Evolutionary conservation across 371 early-diverging fungal species (phyloP).

Genomic region (Syncephalastrum contaminatum): DNA sequence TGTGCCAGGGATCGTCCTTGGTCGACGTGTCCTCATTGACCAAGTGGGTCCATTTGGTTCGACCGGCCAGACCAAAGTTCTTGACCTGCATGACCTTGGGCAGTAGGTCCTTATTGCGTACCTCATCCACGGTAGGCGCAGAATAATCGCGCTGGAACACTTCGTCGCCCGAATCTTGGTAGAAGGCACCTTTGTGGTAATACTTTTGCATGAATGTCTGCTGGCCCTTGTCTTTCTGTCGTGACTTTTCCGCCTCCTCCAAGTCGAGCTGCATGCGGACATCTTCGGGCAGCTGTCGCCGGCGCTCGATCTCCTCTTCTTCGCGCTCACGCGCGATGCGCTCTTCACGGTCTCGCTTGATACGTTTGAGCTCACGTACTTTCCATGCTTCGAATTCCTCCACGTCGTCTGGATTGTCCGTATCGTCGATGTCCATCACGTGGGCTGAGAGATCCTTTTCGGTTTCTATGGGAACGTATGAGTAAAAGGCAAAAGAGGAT

Average conservation of each 20-base stretch:
- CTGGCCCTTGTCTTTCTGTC: conserved; percentile 52
- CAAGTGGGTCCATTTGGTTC: conserved; percentile 89
- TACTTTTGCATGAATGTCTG: conserved; percentile 77
- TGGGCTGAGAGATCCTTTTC: conserved; percentile 28
- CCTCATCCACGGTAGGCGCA: conserved; percentile 78
- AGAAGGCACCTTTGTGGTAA: conserved; percentile 89
- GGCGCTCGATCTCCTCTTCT: conserved; percentile 76
- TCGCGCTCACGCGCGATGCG: conserved; percentile 74
- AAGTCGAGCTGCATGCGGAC: conserved; percentile 70
- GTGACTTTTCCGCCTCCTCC: conserved; percentile 52
- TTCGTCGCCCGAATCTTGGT: conserved; percentile 60
- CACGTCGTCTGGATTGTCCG: conserved; percentile 83
- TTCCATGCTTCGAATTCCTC: conserved; percentile 92
- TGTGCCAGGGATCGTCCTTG: conserved; percentile 37
- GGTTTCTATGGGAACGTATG: conserved; percentile 8
- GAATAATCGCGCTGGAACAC: conserved; percentile 70
- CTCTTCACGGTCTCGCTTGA: conserved; percentile 86
- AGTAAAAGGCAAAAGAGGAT: not conserved
- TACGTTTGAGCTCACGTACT: conserved; percentile 85
- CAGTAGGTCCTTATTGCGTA: conserved; percentile 61
- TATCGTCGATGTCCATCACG: conserved; percentile 78
- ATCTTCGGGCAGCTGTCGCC: conserved; percentile 82
- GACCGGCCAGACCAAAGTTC: conserved; percentile 85
- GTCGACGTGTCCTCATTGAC: conserved; percentile 79
- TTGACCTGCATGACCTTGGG: conserved; percentile 91